Conservation (phyloP, 202 grass and related monocot species). For the Zizania palustris region DNA sequence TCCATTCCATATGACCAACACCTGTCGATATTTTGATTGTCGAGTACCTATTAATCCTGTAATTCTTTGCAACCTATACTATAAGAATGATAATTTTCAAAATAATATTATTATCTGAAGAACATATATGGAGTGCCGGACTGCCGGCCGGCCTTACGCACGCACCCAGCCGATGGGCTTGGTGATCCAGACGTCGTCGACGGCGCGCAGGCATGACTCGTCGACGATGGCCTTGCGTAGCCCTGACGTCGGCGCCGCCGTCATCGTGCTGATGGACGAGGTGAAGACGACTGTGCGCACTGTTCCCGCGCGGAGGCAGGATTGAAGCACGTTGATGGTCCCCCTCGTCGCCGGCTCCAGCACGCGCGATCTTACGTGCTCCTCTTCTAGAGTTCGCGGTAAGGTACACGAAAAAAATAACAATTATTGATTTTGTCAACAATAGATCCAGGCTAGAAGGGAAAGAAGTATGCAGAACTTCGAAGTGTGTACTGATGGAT, state of each 20-base stretch:
- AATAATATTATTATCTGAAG: no score
- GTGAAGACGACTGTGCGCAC: slow-evolving; percentile 75
- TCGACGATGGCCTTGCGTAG: slow-evolving; percentile 50
- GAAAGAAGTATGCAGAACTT: no score
- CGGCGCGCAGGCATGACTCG: slow-evolving; percentile 57
- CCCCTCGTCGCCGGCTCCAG: slow-evolving; percentile 68
- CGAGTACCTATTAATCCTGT: no score
- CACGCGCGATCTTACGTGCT: slow-evolving; percentile 56
- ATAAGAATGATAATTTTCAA: no score
- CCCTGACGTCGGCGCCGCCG: slow-evolving; percentile 29
- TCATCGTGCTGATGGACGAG: slow-evolving; percentile 81
- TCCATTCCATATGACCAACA: no score
- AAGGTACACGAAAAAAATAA: no score
- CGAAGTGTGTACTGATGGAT: no score
- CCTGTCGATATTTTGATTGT: no score
- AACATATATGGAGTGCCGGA: no score
- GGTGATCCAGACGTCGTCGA: slow-evolving; percentile 56
- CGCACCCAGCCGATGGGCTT: slow-evolving; percentile 80
- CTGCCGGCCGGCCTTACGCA: no score
- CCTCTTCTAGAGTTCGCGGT: slow-evolving; percentile 39
- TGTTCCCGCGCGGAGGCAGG: slow-evolving; percentile 58
- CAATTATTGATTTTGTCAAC: no score
- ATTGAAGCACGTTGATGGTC: slow-evolving; percentile 66
- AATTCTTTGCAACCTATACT: neutral
- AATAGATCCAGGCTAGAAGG: no score